A percentile compares a stretch with the other conserved stretches of the same genome.
Conservation (phyloP, 1,139 yeast genomes). For the Pichia terricola region DNA sequence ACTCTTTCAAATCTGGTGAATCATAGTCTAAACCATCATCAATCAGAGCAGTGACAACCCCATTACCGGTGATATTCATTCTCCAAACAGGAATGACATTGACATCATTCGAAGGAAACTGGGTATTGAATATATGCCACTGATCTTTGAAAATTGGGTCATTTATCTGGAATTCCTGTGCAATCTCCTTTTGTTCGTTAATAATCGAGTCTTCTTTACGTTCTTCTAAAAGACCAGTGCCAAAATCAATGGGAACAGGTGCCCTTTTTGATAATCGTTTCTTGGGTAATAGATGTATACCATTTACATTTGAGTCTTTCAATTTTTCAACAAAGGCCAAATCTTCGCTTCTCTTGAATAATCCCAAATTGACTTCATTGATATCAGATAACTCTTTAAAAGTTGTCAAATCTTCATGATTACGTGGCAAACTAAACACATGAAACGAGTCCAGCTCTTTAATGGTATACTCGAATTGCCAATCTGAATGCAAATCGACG, state of each 20-base stretch:
- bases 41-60: constrained; percentile 75
- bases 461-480: constrained; percentile 50
- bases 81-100: constrained; percentile 85
- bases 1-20: constrained; percentile 58
- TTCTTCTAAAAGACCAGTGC: not conserved
- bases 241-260: constrained; percentile 26
- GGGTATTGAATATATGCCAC: constrained; percentile 82
- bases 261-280: constrained; percentile 37
- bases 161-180: constrained; percentile 48
- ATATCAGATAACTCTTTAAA: too few relatives aligned
- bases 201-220: constrained; percentile 29
- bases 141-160: constrained; percentile 79
- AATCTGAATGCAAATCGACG: constrained; percentile 31
- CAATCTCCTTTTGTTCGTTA: constrained; percentile 32
- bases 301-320: constrained; percentile 25
- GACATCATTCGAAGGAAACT: constrained; percentile 71
- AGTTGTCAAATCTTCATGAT: constrained; percentile 11
- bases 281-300: constrained; percentile 44
- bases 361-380: too few relatives aligned
- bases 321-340: constrained; percentile 20
- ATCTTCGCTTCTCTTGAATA: constrained; percentile 18
- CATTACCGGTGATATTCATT: constrained; percentile 72
- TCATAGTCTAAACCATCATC: constrained; percentile 93
- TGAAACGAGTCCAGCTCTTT: constrained; percentile 50
- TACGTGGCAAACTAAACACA: constrained; percentile 47